A percentile compares a stretch with the other conserved stretches of the same genome.
Evolutionary conservation across 176 grass and related monocot genomes (phyloP).

Genomic region (Areca catechu): DNA sequence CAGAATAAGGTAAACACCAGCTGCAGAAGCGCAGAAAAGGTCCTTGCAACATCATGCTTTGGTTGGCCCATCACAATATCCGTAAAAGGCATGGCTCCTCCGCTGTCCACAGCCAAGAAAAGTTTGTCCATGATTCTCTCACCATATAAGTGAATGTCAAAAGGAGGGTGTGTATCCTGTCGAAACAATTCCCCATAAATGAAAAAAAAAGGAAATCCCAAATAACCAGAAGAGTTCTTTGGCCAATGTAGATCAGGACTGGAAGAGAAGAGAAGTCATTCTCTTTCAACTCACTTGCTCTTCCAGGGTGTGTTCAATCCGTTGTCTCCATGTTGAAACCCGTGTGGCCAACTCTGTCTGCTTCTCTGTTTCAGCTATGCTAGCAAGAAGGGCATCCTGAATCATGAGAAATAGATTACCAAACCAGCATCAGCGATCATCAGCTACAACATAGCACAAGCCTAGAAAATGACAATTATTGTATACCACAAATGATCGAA

Average conservation of each 20-base stretch:
- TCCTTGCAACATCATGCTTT: constrained; percentile 78
- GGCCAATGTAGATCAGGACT: too few relatives aligned
- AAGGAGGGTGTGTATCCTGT: constrained; percentile 77
- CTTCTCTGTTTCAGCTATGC: constrained; percentile 72
- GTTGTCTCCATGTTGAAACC: constrained; percentile 92
- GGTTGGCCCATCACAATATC: constrained; percentile 50
- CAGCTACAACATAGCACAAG: background rate
- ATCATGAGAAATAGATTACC: background rate
- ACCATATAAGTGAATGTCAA: constrained; percentile 90
- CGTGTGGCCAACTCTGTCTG: constrained; percentile 76
- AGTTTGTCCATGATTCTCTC: constrained; percentile 62
- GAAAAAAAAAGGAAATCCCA: background rate
- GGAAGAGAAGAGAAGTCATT: background rate
- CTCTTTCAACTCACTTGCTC: constrained; percentile 52
- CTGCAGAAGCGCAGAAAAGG: constrained; percentile 98
- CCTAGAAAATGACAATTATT: too few relatives aligned
- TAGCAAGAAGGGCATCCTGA: constrained; percentile 71
- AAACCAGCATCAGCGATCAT: background rate
- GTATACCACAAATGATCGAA: too few relatives aligned
- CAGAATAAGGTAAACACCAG: constrained; percentile 37
- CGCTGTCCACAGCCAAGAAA: constrained; percentile 34
- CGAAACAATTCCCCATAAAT: constrained; percentile 5
- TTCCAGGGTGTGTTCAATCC: constrained; percentile 78
- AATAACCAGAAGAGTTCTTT: too few relatives aligned
- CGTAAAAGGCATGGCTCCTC: constrained; percentile 46